Evolutionary conservation across 2,329 filamentous ascomycete species (phyloP), one percentile per base, ranked within the genome.

Genomic region (Pseudocercospora crystallina): DNA sequence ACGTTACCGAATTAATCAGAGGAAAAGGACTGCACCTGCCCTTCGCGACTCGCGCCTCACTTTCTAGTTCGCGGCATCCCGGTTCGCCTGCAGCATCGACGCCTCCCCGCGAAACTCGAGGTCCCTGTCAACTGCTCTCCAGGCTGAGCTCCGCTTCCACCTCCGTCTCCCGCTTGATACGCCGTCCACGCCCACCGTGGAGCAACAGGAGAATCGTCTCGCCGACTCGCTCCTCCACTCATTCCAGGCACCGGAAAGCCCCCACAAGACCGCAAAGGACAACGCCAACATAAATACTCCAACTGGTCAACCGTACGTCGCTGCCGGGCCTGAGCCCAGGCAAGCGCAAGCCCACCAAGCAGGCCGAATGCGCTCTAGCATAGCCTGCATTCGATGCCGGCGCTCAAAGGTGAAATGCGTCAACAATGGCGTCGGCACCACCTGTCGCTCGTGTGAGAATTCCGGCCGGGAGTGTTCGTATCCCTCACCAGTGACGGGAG

Each of bases 391-490:
- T 54, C 79, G 83, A 57, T 92, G 89, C 67, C 80, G 89, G 51
- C 82, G 83, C 62, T 90, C 87, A 67, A 95, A 94, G 72, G 89
- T 92, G 67, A 92, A 92, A 71, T 95, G 89, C 73, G 83, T 89
- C 69, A 94, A 94, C 71, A 80, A 81, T 60, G 87, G 87, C 53
- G 80, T 85, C 50, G 80, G 81, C 55, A 84, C 83, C 12, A 82
- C 81, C 12, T 95, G 89, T 73, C 83, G 87, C 56, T 83, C 84
- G 10, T 95, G 89, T 67, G 81, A 86, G 65, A 83, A 83, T 53
- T 82, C 82, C 43, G 83, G 84, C 38, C 81, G 87, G 65, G 81
- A 88, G 53, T 94, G 89, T 66, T 80, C 80, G 55, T 90, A 90
- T 68, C 86, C 87, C 8, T 74, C 82, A 30, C 73, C 78, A 5